Conservation (phyloP, 805 yeast species). For the Saccharomycodes ludwigii region DNA sequence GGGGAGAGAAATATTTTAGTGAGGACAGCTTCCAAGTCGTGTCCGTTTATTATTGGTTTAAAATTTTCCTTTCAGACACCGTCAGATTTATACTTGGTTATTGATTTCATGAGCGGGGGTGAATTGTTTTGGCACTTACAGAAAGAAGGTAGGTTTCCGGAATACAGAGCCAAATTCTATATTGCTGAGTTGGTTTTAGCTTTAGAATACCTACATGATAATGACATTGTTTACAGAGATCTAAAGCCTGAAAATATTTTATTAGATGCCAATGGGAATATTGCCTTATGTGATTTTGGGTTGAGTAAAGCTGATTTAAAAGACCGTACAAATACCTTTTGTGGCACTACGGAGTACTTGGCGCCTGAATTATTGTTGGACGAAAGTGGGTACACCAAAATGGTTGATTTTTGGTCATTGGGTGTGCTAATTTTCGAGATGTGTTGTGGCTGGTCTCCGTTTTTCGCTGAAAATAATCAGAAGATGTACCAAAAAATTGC, state of each 20-base stretch:
- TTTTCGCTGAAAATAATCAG: conserved; percentile 94
- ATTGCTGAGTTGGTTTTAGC: conserved; percentile 93
- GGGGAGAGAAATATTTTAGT: conserved; percentile 94
- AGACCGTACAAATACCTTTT: conserved; percentile 87
- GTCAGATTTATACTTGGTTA: conserved; percentile 79
- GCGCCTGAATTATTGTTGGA: conserved; percentile 95
- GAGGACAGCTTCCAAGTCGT: conserved; percentile 76
- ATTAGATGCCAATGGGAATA: conserved; percentile 93
- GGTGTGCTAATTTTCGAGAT: conserved; percentile 95
- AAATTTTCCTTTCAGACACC: conserved; percentile 95
- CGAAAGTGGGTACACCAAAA: conserved; percentile 93
- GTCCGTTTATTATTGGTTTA: conserved; percentile 90
- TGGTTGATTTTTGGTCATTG: conserved; percentile 98
- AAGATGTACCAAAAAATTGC: conserved; percentile 99
- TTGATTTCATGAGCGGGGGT: conserved; percentile 98
- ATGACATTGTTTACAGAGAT: conserved; percentile 93
- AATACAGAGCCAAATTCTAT: conserved; percentile 90
- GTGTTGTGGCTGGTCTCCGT: conserved; percentile 99
- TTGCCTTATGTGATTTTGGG: conserved; percentile 95
- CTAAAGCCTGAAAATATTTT: conserved; percentile 93
- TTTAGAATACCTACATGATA: conserved; percentile 86
- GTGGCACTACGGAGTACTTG: conserved; percentile 96
- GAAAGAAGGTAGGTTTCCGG: conserved; percentile 88
- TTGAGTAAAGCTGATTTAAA: conserved; percentile 87
- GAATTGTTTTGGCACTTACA: conserved; percentile 95